Evolutionary conservation across 495 filamentous ascomycete genomes (phyloP), one percentile per base, ranked within the genome.

Genomic region (Copromyces sp.): DNA sequence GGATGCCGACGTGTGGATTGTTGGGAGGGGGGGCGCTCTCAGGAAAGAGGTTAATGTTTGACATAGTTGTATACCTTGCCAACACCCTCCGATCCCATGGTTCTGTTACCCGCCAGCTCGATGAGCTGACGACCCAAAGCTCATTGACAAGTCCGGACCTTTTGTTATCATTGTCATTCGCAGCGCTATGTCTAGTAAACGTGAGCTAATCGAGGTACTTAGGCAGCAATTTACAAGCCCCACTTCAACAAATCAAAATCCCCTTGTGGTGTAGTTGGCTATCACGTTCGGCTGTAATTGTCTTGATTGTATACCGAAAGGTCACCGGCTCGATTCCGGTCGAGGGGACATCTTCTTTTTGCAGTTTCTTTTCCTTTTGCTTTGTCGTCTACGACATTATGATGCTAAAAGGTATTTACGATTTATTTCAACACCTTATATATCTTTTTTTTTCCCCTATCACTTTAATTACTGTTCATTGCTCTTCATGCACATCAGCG

Each of bases 251-350:
- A 0, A 61, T 61, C 9, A 35, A 35, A 61, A 61, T 61, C 53
- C 53, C 53, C 53, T 61, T 61, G 53, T 61, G 53, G 53, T 61
- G 53, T 61, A 61, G 53, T 61, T 61, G 53, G 53, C 6, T 61
- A 61, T 61, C 53, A 61, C 53, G 53, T 61, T 47, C 44, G 44
- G 44, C 44, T 47, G 44, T 47, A 47, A 47, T 47, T 47, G 44
- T 47, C 44, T 47, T 20, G 44, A 47, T 47, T 47, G 44, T 47
- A 47, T 47, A 47, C 44, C 44, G 44, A 47, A 47, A 47, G 44
- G 53, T 61, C 53, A 61, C 53, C 53, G 53, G 53, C 53, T 61
- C 53, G 53, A 61, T 61, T 61, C 53, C 53, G 53, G 53, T 61
- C 53, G 53, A 61, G 53, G 53, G 53, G 53, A 61, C 53, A 35